A percentile compares a stretch with the other conserved stretches of the same genome.
Conservation (phyloP, 805 yeast genomes). For the Kluyveromyces wickerhamii region DNA sequence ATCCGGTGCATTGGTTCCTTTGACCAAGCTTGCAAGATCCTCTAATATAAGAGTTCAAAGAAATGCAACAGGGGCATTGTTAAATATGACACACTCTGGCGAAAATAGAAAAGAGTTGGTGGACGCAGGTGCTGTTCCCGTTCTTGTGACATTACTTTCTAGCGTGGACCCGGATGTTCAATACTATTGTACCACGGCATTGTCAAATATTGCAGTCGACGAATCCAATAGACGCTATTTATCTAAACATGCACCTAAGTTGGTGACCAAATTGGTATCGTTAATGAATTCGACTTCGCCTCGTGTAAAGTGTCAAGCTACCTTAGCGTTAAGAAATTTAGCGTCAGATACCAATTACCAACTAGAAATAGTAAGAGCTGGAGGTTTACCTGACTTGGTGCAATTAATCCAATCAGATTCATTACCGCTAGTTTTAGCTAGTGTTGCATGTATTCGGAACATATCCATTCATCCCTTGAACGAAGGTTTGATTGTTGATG, state of each 20-base stretch:
- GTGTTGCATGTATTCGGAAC: conserved; percentile 97
- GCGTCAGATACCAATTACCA: conserved; percentile 96
- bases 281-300: conserved; percentile 92
- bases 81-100: conserved; percentile 96
- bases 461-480: conserved; percentile 94
- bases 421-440: conserved; percentile 87
- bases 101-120: conserved; percentile 95
- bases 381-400: conserved; percentile 92
- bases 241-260: conserved; percentile 85
- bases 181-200: conserved; percentile 95
- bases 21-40: conserved; percentile 89
- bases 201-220: conserved; percentile 95
- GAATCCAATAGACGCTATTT: conserved; percentile 81
- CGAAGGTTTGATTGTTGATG: conserved; percentile 92
- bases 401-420: conserved; percentile 80
- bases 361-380: conserved; percentile 89
- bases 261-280: conserved; percentile 78
- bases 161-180: conserved; percentile 94
- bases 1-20: conserved; percentile 90
- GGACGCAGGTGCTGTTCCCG: conserved; percentile 97
- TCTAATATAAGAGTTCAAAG: conserved; percentile 94
- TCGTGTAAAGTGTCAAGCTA: conserved; percentile 97
- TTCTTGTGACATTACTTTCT: conserved; percentile 75
- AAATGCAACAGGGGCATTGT: conserved; percentile 95
- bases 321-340: conserved; percentile 87